Evolutionary conservation across 768 basidiomycete genomes (phyloP), one percentile per base, ranked within the genome.

Genomic region (Pleurotus salmoneostramineus): DNA sequence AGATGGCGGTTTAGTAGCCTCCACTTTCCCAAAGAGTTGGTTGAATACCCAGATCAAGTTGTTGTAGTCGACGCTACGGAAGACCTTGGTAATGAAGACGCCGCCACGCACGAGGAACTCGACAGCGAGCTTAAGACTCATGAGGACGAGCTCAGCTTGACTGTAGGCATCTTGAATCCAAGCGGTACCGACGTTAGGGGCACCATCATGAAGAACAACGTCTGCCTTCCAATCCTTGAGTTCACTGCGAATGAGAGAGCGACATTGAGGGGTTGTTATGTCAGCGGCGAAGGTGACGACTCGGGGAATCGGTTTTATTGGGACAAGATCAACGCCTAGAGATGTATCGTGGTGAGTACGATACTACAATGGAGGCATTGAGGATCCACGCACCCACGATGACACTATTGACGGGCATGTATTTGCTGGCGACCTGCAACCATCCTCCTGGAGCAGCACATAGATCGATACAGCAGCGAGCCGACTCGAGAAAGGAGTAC

Each of bases 211-310:
- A 58, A 99, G 83, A 11, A 99, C 95, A 55, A 98, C 85, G 68
- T 99, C 97, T 15, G 97, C 97, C 74, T 95, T 96, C 97, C 97
- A 99, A 69, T 98, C 95, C 70, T 98, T 98, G 61, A 98, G 75
- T 71, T 97, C 93, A 21, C 77, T 76, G 57, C 92, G 85, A 58
- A 99, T 84, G 57, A 89, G 83, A 66, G 88, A 86, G 46, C 97
- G 88, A 73, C 97, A 99, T 52, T 90, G 85, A 1, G 86, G 72
- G 3, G 94, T 97, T 14, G 97, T 99, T 65, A 99, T 98, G 67
- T 99, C 97, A 56, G 92, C 79, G 37, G 93, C 84, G 66, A 98
- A 96, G 1, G 97, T 96, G 33, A 88, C 83, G 37, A 95, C 92
- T 43, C 89, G 84, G 52, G 95, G 97, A 56, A 99, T 94, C 33